Conservation (phyloP, 768 basidiomycete genomes). For the Pulveroboletus ravenelii region DNA sequence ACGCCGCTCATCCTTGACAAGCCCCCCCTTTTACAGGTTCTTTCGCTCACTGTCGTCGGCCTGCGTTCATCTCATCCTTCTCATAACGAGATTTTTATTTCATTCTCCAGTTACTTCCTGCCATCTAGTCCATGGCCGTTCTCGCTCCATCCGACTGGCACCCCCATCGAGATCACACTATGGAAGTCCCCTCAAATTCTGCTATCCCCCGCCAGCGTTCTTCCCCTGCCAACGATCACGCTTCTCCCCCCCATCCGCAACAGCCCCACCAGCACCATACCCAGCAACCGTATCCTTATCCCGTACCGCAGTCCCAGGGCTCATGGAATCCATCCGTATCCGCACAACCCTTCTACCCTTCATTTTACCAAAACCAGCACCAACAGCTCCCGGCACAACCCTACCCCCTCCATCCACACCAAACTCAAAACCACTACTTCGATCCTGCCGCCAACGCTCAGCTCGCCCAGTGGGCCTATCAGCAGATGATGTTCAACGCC, state of each 20-base stretch:
- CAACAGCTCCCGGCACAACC: constrained; percentile 48
- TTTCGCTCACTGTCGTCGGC: background rate
- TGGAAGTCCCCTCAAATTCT: constrained; percentile 49
- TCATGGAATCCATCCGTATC: constrained; percentile 65
- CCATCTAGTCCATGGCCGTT: constrained; percentile 60
- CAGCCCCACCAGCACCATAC: constrained; percentile 22
- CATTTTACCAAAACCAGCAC: constrained; percentile 69
- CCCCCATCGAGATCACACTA: constrained; percentile 56
- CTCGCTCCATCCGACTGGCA: constrained; percentile 76
- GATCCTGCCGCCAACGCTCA: constrained; percentile 73
- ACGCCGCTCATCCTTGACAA: background rate
- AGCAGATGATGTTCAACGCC: constrained; percentile 85
- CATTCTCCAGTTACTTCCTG: background rate
- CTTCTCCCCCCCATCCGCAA: constrained; percentile 29
- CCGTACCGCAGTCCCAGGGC: constrained; percentile 65
- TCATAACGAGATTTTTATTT: constrained; percentile 10
- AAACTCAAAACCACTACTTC: constrained; percentile 57
- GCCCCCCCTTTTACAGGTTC: background rate
- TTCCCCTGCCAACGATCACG: constrained; percentile 54
- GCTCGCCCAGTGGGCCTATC: constrained; percentile 84
- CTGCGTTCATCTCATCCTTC: background rate
- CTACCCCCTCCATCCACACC: constrained; percentile 42
- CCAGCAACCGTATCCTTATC: constrained; percentile 54
- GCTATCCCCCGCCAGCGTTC: constrained; percentile 54
- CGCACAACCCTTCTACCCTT: constrained; percentile 71